These are phyloP conservation scores for Coemansia sp. DNA, from an alignment of 192 early-diverging fungal species.

Conservation along the genomic window DNA sequence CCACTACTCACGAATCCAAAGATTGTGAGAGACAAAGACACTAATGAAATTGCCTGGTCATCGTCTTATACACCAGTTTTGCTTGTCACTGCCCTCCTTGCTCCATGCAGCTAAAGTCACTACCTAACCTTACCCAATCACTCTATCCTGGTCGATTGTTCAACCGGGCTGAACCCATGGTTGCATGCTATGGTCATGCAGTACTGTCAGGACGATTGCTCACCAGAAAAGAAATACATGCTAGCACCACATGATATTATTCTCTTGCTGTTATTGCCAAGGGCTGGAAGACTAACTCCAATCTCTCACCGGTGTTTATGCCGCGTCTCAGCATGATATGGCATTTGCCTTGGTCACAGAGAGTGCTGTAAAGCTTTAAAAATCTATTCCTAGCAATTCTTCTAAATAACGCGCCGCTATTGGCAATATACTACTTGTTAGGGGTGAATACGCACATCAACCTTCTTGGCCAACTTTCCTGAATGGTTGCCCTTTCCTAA, in stretches of 20 bases:
- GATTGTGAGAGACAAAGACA: conserved; percentile 31
- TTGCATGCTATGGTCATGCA: conserved; percentile 73
- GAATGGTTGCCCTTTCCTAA: neutral
- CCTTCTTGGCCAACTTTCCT: neutral
- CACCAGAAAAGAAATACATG: conserved; percentile 64
- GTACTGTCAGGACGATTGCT: conserved; percentile 66
- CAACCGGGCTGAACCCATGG: conserved; percentile 90
- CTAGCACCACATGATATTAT: conserved; percentile 74
- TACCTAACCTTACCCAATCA: conserved; percentile 84
- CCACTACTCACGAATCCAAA: conserved; percentile 63
- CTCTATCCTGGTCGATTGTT: conserved; percentile 85
- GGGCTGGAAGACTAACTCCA: conserved; percentile 77
- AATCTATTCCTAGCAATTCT: conserved; percentile 61
- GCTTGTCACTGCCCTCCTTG: conserved; percentile 85
- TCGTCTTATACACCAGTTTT: conserved; percentile 68
- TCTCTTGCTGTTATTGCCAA: conserved; percentile 82
- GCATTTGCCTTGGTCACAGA: conserved; percentile 64
- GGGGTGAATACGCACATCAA: no score
- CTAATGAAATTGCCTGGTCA: neutral
- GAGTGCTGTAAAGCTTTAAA: conserved; percentile 60
- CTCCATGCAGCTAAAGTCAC: conserved; percentile 86
- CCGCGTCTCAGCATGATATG: conserved; percentile 54
- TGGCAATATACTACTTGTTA: no score
- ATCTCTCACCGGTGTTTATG: conserved; percentile 66
- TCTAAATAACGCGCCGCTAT: neutral